Evolutionary conservation across 2,329 filamentous ascomycete species (phyloP).

Genomic region (Paecilomyces sp.): DNA sequence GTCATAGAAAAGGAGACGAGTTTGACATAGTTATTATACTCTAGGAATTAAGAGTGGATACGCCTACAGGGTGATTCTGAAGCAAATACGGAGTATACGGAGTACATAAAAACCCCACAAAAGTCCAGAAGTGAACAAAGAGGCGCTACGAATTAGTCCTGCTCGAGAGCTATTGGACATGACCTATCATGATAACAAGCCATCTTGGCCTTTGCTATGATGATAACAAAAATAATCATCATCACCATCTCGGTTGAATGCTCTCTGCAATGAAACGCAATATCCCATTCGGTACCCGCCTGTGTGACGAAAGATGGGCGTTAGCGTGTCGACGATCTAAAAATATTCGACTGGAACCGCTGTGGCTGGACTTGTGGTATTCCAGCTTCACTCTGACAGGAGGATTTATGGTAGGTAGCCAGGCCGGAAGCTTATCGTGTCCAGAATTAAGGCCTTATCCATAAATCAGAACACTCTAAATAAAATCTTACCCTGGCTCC

Average conservation of each 20-base stretch:
- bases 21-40: too few species aligned
- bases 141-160: too few species aligned
- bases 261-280: background rate
- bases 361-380: background rate
- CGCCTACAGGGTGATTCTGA: background rate
- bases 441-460: background rate
- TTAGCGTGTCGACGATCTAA: background rate
- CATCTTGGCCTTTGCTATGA: background rate
- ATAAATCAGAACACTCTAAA: background rate
- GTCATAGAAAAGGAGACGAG: too few species aligned
- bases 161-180: background rate
- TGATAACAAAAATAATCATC: too few species aligned
- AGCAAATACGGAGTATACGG: too few species aligned
- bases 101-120: too few species aligned
- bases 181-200: background rate
- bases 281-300: background rate
- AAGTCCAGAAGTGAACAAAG: background rate
- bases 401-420: background rate
- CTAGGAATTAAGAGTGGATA: too few species aligned
- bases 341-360: background rate
- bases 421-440: background rate
- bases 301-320: background rate
- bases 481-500: background rate
- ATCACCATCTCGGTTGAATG: background rate
- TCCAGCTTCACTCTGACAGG: background rate